Conservation (phyloP, 2,329 filamentous ascomycete genomes). For the Sordariomycetes sp. region DNA sequence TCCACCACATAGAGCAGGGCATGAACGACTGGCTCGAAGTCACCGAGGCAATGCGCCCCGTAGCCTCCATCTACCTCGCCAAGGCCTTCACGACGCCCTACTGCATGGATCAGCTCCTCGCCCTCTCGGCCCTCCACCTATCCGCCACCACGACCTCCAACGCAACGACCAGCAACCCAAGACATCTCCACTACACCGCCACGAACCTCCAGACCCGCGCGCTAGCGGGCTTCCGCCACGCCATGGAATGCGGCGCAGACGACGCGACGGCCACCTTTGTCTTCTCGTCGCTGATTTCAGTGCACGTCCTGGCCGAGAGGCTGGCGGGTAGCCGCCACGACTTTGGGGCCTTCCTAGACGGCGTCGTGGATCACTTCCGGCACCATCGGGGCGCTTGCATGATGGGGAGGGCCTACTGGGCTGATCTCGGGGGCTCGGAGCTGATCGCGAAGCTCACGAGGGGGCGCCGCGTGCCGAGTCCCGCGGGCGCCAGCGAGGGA, state of each 20-base stretch:
- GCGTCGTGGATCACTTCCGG: conserved; percentile 24
- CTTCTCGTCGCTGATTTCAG: conserved; percentile 28
- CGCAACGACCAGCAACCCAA: conserved; percentile 9
- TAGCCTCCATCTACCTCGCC: not conserved
- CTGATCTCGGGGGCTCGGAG: not conserved
- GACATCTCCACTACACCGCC: conserved; percentile 21
- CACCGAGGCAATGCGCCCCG: conserved; percentile 8
- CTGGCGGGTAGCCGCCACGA: conserved; percentile 20
- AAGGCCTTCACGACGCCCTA: conserved; percentile 23
- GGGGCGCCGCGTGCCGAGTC: not conserved
- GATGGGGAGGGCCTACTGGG: not conserved
- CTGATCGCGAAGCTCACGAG: not conserved
- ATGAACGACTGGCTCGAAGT: conserved; percentile 14
- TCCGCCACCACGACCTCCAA: conserved; percentile 15
- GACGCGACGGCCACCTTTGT: conserved; percentile 25
- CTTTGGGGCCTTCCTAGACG: conserved; percentile 24
- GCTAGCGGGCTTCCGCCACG: conserved; percentile 21
- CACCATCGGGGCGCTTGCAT: conserved; percentile 28
- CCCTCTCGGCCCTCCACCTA: conserved; percentile 28
- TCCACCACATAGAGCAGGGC: not conserved
- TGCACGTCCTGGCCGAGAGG: conserved; percentile 34
- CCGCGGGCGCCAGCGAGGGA: too few species aligned
- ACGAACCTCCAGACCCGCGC: conserved; percentile 30
- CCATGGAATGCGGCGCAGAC: conserved; percentile 9
- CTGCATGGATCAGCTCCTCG: conserved; percentile 31